A percentile compares a stretch with the other conserved stretches of the same genome.
Conservation (phyloP, 2,329 filamentous ascomycete genomes). For the Exophiala sp. region DNA sequence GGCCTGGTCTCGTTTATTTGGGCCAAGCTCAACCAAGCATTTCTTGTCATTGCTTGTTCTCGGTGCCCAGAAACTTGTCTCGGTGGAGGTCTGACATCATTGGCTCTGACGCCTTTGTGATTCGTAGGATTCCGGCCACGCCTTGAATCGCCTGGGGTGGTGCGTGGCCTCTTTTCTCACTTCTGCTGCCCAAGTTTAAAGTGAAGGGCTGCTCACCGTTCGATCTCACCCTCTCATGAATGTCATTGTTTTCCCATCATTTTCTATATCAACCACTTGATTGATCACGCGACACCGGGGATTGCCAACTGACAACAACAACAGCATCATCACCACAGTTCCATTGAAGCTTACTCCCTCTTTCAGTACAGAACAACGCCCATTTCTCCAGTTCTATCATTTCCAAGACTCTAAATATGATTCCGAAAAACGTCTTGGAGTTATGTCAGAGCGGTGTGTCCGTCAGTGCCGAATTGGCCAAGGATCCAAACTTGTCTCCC, state of each 20-base stretch:
- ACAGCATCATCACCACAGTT: not conserved
- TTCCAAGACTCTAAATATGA: constrained; percentile 10
- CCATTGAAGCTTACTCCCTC: no score
- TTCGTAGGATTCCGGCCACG: not conserved
- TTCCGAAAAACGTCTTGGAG: constrained; percentile 44
- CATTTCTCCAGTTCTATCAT: not conserved
- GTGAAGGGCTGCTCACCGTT: not conserved
- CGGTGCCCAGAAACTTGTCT: not conserved
- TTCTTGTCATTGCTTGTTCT: not conserved
- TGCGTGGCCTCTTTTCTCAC: not conserved
- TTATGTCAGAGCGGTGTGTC: constrained; percentile 54
- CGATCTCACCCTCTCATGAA: not conserved
- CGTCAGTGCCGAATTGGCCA: constrained; percentile 57
- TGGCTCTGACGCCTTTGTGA: not conserved
- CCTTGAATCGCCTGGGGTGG: not conserved
- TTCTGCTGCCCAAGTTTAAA: not conserved
- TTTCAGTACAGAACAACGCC: not conserved
- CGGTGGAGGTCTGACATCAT: constrained; percentile 1
- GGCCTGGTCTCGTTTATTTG: not conserved
- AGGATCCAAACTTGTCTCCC: constrained; percentile 52
- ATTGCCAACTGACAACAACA: not conserved
- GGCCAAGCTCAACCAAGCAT: constrained; percentile 3
- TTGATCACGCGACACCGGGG: not conserved
- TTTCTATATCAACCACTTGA: not conserved
- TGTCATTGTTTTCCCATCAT: not conserved